Base-by-base conservation (phyloP, 352 stramenopile genomes). In the Pythium utonaiense region DNA sequence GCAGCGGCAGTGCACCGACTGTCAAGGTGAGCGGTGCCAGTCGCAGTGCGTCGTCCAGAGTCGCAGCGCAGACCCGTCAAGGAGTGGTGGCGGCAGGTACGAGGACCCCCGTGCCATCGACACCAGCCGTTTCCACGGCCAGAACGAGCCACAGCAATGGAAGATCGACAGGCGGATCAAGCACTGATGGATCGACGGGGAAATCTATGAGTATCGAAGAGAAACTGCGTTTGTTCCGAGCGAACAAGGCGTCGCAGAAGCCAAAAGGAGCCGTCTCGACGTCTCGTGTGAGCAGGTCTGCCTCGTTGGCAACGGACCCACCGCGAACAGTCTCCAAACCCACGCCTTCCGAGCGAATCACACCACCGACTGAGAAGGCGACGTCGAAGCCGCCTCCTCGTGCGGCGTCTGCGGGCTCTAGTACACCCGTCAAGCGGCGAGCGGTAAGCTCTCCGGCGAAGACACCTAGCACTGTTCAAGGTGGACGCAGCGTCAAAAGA, bases 191-290 rank as follows among this genome's bases (percentile, higher is more conserved):
- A 27, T 47, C 40, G 1, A 47, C 60, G 28, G 44, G 30, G 34
- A 31, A 21, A 3, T n/a, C 58, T 4, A 56, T 66, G 33, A 66
- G 60, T 40, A 60, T 83, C 33, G 75, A 60, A 14, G 71, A 79
- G 47, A 74, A 76, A 24, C 55, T 85, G 12, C 66, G 71, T 38
- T 54, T 63, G 56, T 85, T 78, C 49, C 67, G 70, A 44, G 76
- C 71, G 9, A 79, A 52, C 47, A 85, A 85, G 41, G 42, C 48
- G 16, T 38, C 34, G 5, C 44, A 61, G 30, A 55, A 53, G 28
- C 19, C 58, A 8, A 19, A 28, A 17, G 10, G 0, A n/a, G 31
- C 2, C 7, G 27, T 24, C 3, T 9, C 33, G n/a, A 31, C 21
- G 10, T 27, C 48, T 0, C 49, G 28, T 0, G 34, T 33, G 31